Evolutionary conservation across 495 filamentous ascomycete genomes (phyloP).

Genomic region (Daldinia childiae): DNA sequence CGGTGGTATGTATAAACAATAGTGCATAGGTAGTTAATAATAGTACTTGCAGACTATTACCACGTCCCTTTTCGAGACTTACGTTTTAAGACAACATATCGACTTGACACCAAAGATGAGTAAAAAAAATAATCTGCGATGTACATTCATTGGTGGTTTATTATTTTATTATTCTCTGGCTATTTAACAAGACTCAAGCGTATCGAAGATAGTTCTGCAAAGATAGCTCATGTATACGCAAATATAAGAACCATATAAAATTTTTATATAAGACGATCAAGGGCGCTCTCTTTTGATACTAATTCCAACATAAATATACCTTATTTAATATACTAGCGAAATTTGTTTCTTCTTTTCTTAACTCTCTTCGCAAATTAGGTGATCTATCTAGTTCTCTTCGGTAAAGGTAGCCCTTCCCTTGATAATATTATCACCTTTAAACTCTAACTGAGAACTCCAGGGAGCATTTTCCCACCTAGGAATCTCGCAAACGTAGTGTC

Average conservation of each 20-base stretch:
- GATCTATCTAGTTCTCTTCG: neutral
- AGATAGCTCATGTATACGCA: neutral
- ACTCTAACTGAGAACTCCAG: no score
- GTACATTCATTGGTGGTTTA: neutral
- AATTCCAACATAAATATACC: neutral
- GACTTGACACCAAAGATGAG: neutral
- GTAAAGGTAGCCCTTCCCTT: no score
- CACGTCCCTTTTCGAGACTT: no score
- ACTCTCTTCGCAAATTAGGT: neutral
- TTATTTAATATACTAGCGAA: no score
- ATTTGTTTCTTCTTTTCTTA: neutral
- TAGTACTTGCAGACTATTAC: neutral
- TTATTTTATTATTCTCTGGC: neutral
- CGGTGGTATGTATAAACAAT: neutral
- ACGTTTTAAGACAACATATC: no score
- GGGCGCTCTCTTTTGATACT: neutral
- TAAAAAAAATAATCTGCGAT: neutral
- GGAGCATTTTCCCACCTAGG: no score
- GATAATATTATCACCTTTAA: no score
- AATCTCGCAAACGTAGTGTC: no score
- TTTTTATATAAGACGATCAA: neutral
- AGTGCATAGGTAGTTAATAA: neutral
- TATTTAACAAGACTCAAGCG: no score
- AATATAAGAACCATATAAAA: neutral
- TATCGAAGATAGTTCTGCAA: neutral